phyloP scores from a whole-genome alignment of 2,329 filamentous ascomycete species.

The Claviceps pusilla region DNA sequence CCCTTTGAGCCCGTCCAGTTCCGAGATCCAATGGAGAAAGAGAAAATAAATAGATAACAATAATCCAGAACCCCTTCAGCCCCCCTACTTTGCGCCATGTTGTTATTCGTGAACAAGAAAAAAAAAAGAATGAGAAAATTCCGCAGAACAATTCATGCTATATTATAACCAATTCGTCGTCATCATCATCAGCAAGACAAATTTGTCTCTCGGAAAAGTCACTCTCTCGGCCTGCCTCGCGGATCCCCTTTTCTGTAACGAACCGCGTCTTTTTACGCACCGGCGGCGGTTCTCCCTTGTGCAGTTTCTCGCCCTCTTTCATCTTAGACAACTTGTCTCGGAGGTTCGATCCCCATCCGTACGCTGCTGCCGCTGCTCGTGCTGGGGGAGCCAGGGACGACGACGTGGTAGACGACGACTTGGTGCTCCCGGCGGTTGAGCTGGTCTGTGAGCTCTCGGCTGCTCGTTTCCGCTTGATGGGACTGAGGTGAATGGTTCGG shows the following conservation, averaged over 20 bases:
- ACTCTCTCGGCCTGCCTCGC: slow-evolving; percentile 62
- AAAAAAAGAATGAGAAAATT: not conserved
- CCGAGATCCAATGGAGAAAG: not conserved
- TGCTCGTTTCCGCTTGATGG: slow-evolving; percentile 46
- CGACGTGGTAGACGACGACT: slow-evolving; percentile 3
- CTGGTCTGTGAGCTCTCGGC: slow-evolving; percentile 27
- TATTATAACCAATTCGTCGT: slow-evolving; percentile 38
- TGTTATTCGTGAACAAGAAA: not conserved
- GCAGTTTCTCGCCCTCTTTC: slow-evolving; percentile 43
- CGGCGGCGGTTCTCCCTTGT: slow-evolving; percentile 22
- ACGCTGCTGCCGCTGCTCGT: slow-evolving; percentile 8
- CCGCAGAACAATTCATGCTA: slow-evolving; percentile 9
- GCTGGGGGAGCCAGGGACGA: slow-evolving; percentile 6
- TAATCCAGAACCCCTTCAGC: not conserved
- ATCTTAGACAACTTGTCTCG: slow-evolving; percentile 43
- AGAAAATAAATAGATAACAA: not conserved
- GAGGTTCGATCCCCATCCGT: slow-evolving; percentile 44
- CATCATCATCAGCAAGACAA: slow-evolving; percentile 28
- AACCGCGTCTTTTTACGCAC: slow-evolving; percentile 65
- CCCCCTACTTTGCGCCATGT: not conserved
- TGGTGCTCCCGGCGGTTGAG: slow-evolving; percentile 13
- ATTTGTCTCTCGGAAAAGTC: slow-evolving; percentile 25
- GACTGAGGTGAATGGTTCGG: slow-evolving; percentile 38
- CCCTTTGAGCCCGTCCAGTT: not conserved
- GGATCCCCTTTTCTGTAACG: slow-evolving; percentile 61